Evolutionary conservation across 2,329 filamentous ascomycete species (phyloP), one percentile per base, ranked within the genome.

Genomic region (Cercospora berteroae): DNA sequence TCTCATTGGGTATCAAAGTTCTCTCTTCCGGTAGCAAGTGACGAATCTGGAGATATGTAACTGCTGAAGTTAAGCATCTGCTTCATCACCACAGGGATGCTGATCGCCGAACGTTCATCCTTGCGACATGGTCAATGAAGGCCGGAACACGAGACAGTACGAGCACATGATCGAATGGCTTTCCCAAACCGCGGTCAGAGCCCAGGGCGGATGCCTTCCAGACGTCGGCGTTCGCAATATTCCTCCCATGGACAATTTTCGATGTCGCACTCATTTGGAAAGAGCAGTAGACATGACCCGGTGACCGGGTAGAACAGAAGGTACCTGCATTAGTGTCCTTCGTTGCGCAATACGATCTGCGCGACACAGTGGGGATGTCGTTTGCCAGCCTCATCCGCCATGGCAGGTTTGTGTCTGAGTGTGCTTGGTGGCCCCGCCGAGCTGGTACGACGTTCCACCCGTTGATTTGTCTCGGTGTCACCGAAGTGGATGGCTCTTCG

Each of bases 281-380:
- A 29, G 42, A 60, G 56, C 56, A 44, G 13, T 56, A 39, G 63
- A 60, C 63, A 65, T 65, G 65, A 68, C 67, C 59, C 59, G 64
- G 62, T 62, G 70, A 72, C 69, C 71, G 56, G 57, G 59, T 68
- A 44, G 63, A 66, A 70, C 60, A 73, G 67, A 72, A 63, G 55
- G 74, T 75, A 72, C 74, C 74, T 75, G 74, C 74, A 73, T 74
- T 74, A 74, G 72, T 68, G 63, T 50, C 33, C n/a, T 60, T 48
- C 48, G 66, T 74, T 75, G 73, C 74, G 74, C 73, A 72, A 74
- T 73, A 33, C 42, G 67, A 72, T 69, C 68, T 66, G 63, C 69
- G 64, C 67, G 55, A 58, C 48, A 59, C 52, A 65, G 69, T 71
- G 68, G 68, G 63, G 62, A 58, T 65, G 61, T 63, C 71, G 64